Percentiles rank a stretch among this genome's conserved stretches.
Evolutionary conservation across 1,284 basidiomycete genomes (phyloP).

Genomic region (Ceratobasidium sp.): DNA sequence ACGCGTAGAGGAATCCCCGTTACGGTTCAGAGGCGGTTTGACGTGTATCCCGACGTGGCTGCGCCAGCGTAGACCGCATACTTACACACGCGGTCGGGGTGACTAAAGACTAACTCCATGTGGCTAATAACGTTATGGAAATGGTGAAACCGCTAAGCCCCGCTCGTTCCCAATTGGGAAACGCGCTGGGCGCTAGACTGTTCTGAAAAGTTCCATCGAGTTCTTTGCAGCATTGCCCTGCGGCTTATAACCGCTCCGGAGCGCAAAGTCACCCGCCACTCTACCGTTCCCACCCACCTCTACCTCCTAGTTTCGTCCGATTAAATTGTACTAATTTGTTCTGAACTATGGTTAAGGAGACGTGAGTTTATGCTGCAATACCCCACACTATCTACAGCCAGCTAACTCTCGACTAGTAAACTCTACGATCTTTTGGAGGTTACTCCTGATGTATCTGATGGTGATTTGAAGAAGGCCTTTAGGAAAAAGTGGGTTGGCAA

Average conservation of each 20-base stretch:
- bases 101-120: constrained; percentile 18
- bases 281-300: constrained; percentile 9
- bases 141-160: constrained; percentile 1
- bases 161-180: constrained; percentile 32
- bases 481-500: constrained; percentile 79
- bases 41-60: constrained; percentile 85
- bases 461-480: constrained; percentile 94
- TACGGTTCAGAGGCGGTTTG: constrained; percentile 88
- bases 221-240: constrained; percentile 33
- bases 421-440: constrained; percentile 91
- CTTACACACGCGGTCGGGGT: constrained; percentile 6
- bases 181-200: constrained; percentile 36
- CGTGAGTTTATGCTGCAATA: constrained; percentile 55
- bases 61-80: constrained; percentile 19
- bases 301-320: not conserved
- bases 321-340: constrained; percentile 31
- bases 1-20: constrained; percentile 88
- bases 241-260: constrained; percentile 40
- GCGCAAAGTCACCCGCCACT: constrained; percentile 20
- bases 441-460: constrained; percentile 78
- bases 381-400: constrained; percentile 3
- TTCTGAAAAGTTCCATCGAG: constrained; percentile 41
- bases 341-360: constrained; percentile 60
- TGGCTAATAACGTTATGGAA: constrained; percentile 14
- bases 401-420: constrained; percentile 67